Evolutionary conservation across 768 basidiomycete species (phyloP).

Genomic region (Phaeotremella fagi): DNA sequence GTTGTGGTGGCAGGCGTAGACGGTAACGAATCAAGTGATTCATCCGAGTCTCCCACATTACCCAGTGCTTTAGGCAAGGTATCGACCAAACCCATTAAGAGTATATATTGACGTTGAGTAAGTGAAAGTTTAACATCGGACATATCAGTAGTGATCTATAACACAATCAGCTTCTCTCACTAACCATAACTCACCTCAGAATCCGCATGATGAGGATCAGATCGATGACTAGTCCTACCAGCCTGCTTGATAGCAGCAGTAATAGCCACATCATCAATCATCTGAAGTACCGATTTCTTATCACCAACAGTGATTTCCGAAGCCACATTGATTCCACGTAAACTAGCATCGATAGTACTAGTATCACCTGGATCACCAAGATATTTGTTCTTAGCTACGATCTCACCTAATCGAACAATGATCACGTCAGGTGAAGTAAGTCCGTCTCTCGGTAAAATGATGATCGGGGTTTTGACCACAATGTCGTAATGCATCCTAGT

Average conservation of each 20-base stretch:
- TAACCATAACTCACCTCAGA: constrained; percentile 58
- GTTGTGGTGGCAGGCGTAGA: constrained; percentile 23
- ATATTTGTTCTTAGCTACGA: constrained; percentile 73
- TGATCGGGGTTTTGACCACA: constrained; percentile 85
- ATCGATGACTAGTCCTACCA: constrained; percentile 55
- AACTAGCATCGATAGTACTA: constrained; percentile 66
- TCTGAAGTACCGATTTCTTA: constrained; percentile 61
- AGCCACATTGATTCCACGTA: constrained; percentile 76
- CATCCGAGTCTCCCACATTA: constrained; percentile 48
- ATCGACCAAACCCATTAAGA: constrained; percentile 48
- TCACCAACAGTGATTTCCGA: constrained; percentile 61
- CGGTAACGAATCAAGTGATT: constrained; percentile 27
- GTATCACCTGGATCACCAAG: constrained; percentile 52
- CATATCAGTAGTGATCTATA: constrained; percentile 40
- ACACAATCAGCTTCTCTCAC: constrained; percentile 10
- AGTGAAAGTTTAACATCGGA: constrained; percentile 32
- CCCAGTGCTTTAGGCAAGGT: constrained; percentile 55
- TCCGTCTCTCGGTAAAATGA: constrained; percentile 71
- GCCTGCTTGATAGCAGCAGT: constrained; percentile 64
- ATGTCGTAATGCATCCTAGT: constrained; percentile 81
- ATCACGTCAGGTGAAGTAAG: constrained; percentile 62
- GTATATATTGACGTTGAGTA: constrained; percentile 32
- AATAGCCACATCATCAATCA: constrained; percentile 86
- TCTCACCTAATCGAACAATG: constrained; percentile 79
- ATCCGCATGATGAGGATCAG: constrained; percentile 60